phyloP scores from a whole-genome alignment of 169 alveolate genomes.

The Plasmodium gallinaceum region DNA sequence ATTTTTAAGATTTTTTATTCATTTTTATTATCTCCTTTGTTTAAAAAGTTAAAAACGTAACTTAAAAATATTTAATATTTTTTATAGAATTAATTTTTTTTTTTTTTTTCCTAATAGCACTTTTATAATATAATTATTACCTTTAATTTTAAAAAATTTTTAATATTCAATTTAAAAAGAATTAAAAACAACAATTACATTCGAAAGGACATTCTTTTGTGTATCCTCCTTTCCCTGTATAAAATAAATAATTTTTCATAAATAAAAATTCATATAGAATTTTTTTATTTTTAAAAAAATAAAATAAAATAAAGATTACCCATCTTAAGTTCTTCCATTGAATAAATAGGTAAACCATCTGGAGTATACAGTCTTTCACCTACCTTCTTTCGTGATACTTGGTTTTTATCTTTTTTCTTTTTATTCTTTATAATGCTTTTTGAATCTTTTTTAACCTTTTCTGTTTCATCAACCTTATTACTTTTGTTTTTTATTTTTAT shows the following conservation, averaged over 20 bases:
- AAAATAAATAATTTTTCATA: neutral
- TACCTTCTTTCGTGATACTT: neutral
- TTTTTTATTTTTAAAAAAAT: neutral
- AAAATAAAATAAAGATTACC: constrained; percentile 58
- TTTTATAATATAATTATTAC: too few relatives aligned
- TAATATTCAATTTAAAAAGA: neutral
- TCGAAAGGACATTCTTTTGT: constrained; percentile 87
- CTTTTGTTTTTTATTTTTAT: constrained; percentile 19
- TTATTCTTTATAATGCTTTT: constrained; percentile 3
- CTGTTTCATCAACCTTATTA: neutral
- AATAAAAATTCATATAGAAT: neutral
- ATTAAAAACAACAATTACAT: constrained; percentile 84
- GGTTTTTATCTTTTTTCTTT: constrained; percentile 7
- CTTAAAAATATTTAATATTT: too few relatives aligned
- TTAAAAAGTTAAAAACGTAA: too few relatives aligned
- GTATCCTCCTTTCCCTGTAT: constrained; percentile 84
- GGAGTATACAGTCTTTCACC: constrained; percentile 75
- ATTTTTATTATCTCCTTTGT: too few relatives aligned
- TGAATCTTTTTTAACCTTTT: constrained; percentile 31
- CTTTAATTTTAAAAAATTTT: too few relatives aligned
- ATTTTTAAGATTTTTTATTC: too few relatives aligned
- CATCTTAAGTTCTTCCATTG: constrained; percentile 85
- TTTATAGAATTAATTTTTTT: too few relatives aligned
- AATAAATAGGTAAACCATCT: constrained; percentile 85
- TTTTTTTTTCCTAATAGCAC: too few relatives aligned